phyloP scores from a whole-genome alignment of 129 eudicot genomes.

The Centrapalus pauciflorus region DNA sequence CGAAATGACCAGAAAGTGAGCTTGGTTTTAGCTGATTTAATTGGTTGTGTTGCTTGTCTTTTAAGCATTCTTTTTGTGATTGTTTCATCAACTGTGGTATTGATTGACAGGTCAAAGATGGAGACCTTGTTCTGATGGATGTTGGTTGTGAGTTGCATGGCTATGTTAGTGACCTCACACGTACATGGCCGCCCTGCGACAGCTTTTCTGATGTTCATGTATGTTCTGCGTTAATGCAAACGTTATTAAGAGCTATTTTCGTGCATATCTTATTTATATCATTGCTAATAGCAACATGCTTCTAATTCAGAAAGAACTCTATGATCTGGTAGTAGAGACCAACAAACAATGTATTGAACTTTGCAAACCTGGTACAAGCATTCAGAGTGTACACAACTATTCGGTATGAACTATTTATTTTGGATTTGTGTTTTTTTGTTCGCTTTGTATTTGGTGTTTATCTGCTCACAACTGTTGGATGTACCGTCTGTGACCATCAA shows the following conservation, averaged over 20 bases:
- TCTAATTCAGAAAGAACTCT: slow-evolving; percentile 59
- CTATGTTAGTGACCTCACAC: slow-evolving; percentile 77
- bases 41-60: slow-evolving; percentile 2
- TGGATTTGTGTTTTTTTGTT: background rate
- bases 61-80: background rate
- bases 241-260: background rate
- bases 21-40: background rate
- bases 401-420: slow-evolving; percentile 39
- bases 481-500: no score
- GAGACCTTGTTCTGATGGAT: slow-evolving; percentile 72
- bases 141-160: slow-evolving; percentile 82
- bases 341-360: slow-evolving; percentile 67
- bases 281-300: background rate
- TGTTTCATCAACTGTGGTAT: background rate
- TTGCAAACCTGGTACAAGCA: slow-evolving; percentile 63
- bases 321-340: slow-evolving; percentile 64
- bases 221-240: slow-evolving; percentile 23
- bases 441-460: no score
- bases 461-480: no score
- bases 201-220: slow-evolving; percentile 57
- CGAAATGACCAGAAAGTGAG: slow-evolving; percentile 80
- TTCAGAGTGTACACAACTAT: slow-evolving; percentile 51
- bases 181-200: slow-evolving; percentile 79
- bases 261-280: background rate
- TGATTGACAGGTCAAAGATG: slow-evolving; percentile 45